phyloP scores from a whole-genome alignment of 2,329 filamentous ascomycete genomes.

The Fusarium sp. region DNA sequence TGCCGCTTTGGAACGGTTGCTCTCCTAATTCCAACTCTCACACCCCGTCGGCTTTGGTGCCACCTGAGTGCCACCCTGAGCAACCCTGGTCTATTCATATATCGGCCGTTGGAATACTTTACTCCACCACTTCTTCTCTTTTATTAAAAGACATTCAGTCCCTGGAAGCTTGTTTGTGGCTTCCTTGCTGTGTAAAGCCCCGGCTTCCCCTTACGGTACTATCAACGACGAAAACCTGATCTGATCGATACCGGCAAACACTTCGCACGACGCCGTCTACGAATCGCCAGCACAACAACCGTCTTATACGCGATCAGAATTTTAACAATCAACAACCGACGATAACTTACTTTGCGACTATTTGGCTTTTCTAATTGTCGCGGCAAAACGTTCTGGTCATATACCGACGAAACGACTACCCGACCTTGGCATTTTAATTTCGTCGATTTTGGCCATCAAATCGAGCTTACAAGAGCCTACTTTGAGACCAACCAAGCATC shows the following conservation, averaged over 20 bases:
- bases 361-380: not conserved
- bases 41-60: constrained; percentile 28
- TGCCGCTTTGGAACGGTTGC: constrained; percentile 9
- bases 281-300: not conserved
- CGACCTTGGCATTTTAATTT: not conserved
- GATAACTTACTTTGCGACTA: not conserved
- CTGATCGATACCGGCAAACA: not conserved
- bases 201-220: not conserved
- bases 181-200: not conserved
- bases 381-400: not conserved
- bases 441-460: not conserved
- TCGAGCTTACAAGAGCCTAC: constrained; percentile 8
- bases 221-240: not conserved
- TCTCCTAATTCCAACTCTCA: constrained; percentile 21
- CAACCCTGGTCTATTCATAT: constrained; percentile 36
- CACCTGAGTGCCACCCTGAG: constrained; percentile 32
- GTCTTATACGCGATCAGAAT: not conserved
- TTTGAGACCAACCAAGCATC: not conserved
- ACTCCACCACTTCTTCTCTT: constrained; percentile 26
- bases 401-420: not conserved
- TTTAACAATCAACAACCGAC: not conserved
- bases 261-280: not conserved
- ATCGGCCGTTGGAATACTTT: constrained; percentile 30
- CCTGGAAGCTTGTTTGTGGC: not conserved
- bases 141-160: constrained; percentile 8